Percentiles rank a stretch among this genome's conserved stretches.
These are phyloP conservation scores for Aspergillus sp. DNA, from an alignment of 2,329 filamentous ascomycete genomes.

Conservation along the genomic window DNA sequence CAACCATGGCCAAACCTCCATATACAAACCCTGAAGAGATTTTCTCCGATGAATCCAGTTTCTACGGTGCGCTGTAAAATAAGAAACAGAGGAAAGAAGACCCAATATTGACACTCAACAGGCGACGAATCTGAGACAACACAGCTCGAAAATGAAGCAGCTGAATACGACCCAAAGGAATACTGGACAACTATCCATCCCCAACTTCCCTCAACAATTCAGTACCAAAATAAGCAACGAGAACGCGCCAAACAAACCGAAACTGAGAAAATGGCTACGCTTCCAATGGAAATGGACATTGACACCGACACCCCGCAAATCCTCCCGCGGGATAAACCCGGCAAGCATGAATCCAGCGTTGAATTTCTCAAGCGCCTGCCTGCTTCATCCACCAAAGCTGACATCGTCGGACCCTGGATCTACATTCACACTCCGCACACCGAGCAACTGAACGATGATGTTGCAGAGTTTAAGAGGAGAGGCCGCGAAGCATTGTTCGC, in stretches of 20 bases:
- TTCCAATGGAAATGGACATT: constrained; percentile 8
- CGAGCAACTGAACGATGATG: constrained; percentile 39
- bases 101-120: constrained; percentile 29
- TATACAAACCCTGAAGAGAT: constrained; percentile 15
- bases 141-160: constrained; percentile 51
- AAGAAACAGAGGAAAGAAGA: not conserved
- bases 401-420: constrained; percentile 63
- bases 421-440: constrained; percentile 65
- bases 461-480: constrained; percentile 52
- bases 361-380: constrained; percentile 69
- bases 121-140: constrained; percentile 55
- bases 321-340: constrained; percentile 12
- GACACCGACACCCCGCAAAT: not conserved
- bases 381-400: constrained; percentile 59
- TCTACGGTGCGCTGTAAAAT: constrained; percentile 36
- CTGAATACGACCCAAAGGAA: constrained; percentile 50
- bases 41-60: constrained; percentile 46
- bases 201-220: constrained; percentile 34
- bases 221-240: not conserved
- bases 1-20: not conserved
- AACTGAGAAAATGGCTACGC: not conserved
- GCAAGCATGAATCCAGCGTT: constrained; percentile 58
- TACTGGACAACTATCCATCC: constrained; percentile 48
- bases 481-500: constrained; percentile 57
- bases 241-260: not conserved